Evolutionary conservation across 192 early-diverging fungal genomes (phyloP), one percentile per base, ranked within the genome.

Genomic region (Cladochytrium replicatum): DNA sequence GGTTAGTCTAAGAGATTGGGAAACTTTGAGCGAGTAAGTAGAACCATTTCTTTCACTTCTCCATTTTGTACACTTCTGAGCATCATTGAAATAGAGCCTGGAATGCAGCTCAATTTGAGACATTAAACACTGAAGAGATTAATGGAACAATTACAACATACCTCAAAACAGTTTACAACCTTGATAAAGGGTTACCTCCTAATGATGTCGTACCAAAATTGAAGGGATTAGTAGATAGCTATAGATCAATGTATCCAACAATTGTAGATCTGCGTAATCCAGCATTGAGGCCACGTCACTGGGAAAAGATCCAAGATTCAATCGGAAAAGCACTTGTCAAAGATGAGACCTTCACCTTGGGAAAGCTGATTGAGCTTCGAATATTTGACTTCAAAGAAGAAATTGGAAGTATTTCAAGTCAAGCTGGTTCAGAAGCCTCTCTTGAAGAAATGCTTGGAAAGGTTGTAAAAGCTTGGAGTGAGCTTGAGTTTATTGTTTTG

Each of bases 171-270:
- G 71, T 73, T 6, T 80, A 80, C 52, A 58, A 52, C 15, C 61
- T 80, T 13, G 78, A 80, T 56, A 80, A 80, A 45, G 78, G 78
- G 0, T 52, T 80, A 27, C 78, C 78, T n/a, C 78, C 78, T 5
- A 80, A 80, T 41, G 78, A 80, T 29, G 75, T 80, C 22, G 78
- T 80, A 6, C 78, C 78, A 9, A 62, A 61, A 46, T 57, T 80
- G 17, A 80, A 78, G 50, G 43, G 51, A 4, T 61, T 68, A 58
- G 73, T 79, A 6, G 74, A 79, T 26, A 66, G 74, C 29, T 76
- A 67, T 42, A 57, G 74, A n/a, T 28, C 28, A 22, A 74, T 76
- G 63, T 74, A 74, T 41, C 50, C 66, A 0, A 79, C 77, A 3
- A 79, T 79, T 41, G 70, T 79, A 2, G 77, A 79, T 62, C 60